Base-by-base conservation (phyloP, 495 filamentous ascomycete species). In the Haplographium delicatum region DNA sequence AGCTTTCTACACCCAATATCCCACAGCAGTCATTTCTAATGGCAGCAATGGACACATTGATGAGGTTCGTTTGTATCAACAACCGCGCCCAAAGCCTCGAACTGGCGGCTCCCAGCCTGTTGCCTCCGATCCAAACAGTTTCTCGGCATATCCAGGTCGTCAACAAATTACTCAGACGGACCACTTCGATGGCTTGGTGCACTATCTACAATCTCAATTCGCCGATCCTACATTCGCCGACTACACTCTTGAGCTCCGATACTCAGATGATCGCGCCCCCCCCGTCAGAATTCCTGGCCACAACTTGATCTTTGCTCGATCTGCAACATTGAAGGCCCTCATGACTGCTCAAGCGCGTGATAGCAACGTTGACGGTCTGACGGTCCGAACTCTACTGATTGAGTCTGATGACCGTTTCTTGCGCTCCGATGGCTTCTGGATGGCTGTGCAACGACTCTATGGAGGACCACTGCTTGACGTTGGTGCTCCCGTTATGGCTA, bases 271-370 rank as follows among this genome's bases (percentile, higher is more conserved):
- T 22, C 58, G 62, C 26, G 63, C 66, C 18, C 55, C 59, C 43
- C 66, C 66, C 0, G 54, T 75, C 33, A 59, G 57, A 38, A 69
- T 72, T 22, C 67, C 57, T n/a, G 74, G 66, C 20, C 79, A 80
- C 54, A 72, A 72, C 31, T 60, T 80, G 16, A 61, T 83, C 2
- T 51, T 81, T 40, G 70, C 73, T 19, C 73, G 73, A 40, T 80
- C 75, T 57, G 63, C 67, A 8, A 63, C 62, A 4, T 54, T 83
- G 11, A 67, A 64, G 54, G 53, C 62, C 7, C 46, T 69, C 22
- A 55, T 73, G 46, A 45, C 47, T 31, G 47, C 47, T 23, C 47
- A 47, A 44, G 41, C 26, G 51, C 54, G 50, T 50, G 38, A 40
- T 25, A 40, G 24, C 10, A 49, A 46, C 28, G 42, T 27, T 30